Percentiles rank a stretch among this genome's conserved stretches.
These are phyloP conservation scores for Chlamydomonas incerta DNA, from an alignment of 139 green algal genomes.

Conservation along the genomic window DNA sequence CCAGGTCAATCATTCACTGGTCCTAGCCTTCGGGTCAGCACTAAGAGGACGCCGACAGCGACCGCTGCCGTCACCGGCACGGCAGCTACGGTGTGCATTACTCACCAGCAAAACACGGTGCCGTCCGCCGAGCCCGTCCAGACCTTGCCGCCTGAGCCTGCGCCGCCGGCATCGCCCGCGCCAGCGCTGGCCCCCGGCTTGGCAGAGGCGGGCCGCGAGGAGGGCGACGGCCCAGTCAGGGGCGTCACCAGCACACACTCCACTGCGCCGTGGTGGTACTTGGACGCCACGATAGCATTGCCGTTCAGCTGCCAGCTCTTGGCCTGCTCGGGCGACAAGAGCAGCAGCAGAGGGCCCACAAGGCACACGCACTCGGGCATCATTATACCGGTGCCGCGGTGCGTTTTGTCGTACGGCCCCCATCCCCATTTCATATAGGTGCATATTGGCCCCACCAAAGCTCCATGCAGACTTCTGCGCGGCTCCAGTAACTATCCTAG, in stretches of 20 bases:
- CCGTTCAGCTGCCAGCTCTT: slow-evolving; percentile 53
- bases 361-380: no score
- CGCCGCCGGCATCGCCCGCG: not conserved
- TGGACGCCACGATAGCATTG: slow-evolving; percentile 38
- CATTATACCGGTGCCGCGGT: no score
- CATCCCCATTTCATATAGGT: not conserved
- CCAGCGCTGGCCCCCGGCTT: not conserved
- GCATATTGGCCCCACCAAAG: no score
- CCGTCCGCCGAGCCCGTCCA: slow-evolving; percentile 60
- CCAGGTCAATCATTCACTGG: no score
- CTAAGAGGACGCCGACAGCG: no score
- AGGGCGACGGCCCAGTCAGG: not conserved
- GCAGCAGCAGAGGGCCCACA: no score
- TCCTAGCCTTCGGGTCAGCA: no score
- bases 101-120: slow-evolving; percentile 54
- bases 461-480: no score
- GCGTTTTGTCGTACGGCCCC: no score
- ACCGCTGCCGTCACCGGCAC: no score
- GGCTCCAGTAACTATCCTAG: no score
- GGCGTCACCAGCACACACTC: slow-evolving; percentile 57
- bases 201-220: not conserved
- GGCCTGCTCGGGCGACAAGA: slow-evolving; percentile 25
- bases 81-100: no score
- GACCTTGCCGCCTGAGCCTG: slow-evolving; percentile 29
- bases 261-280: slow-evolving; percentile 59